A percentile compares a stretch with the other conserved stretches of the same genome.
phyloP scores from a whole-genome alignment of 2,329 filamentous ascomycete species.

The Penicillium polonicum region DNA sequence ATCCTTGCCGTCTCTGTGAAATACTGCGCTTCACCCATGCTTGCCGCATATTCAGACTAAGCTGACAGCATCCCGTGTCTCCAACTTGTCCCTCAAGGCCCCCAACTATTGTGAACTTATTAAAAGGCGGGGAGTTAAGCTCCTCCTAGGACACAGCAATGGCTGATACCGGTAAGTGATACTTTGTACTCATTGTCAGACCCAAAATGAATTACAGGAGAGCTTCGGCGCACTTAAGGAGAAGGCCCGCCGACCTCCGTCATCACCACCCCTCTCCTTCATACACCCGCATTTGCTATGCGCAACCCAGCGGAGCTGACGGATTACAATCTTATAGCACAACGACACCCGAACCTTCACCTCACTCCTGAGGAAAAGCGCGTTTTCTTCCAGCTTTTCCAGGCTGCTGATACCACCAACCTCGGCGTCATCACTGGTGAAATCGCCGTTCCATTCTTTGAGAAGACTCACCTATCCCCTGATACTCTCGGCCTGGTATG shows the following conservation, averaged over 20 bases:
- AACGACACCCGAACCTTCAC: constrained; percentile 68
- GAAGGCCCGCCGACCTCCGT: constrained; percentile 24
- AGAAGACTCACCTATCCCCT: constrained; percentile 86
- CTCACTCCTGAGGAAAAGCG: constrained; percentile 89
- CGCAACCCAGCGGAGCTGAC: constrained; percentile 27
- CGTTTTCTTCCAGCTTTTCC: constrained; percentile 88
- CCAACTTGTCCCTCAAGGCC: constrained; percentile 17
- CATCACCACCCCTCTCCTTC: constrained; percentile 12
- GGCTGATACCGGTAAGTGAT: constrained; percentile 36
- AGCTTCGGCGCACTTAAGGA: constrained; percentile 26
- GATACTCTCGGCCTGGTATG: constrained; percentile 81
- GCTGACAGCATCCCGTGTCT: constrained; percentile 23
- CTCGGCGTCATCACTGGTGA: constrained; percentile 95
- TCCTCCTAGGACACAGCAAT: constrained; percentile 33
- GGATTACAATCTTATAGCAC: constrained; percentile 20
- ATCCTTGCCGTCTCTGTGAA: constrained; percentile 6
- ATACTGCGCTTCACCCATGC: constrained; percentile 29
- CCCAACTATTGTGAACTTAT: constrained; percentile 22
- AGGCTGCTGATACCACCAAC: constrained; percentile 85
- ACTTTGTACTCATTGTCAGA: background rate
- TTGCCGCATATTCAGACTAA: constrained; percentile 27
- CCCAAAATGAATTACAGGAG: background rate
- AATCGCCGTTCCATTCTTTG: constrained; percentile 94
- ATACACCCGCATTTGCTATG: background rate
- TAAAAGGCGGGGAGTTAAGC: constrained; percentile 28